Evolutionary conservation across 805 yeast genomes (phyloP), one percentile per base, ranked within the genome.

Genomic region (Vanderwaltozyma polyspora): DNA sequence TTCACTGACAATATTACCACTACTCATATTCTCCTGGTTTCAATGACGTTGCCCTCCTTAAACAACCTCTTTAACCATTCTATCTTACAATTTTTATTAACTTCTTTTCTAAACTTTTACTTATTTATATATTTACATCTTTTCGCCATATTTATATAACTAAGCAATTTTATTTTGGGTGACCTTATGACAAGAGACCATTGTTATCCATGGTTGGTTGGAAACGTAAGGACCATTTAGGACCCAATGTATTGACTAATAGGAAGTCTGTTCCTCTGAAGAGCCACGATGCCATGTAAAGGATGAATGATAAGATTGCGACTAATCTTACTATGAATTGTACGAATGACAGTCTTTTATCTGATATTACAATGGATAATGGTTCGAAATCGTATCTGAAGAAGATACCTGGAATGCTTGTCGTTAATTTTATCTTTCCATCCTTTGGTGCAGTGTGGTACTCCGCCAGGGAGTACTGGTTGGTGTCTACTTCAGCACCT

Each of bases 371-470:
- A 45, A 91, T 67, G 30, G 76, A 70, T 28, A 91, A 72, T 4
- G 96, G 89, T 49, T 91, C 97, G 53, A 91, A 85, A 44, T 85
- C 85, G 55, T 87, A 89, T 36, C 70, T 73, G 62, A 91, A 73
- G 49, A 71, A 81, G 18, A 89, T 76, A 0, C 95, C 96, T 4
- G 96, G 93, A 5, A 70, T 53, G 17, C 59, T 59, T 10, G 38
- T 38, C 22, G 41, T 28, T 13, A 28, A 33, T 12, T 22, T 19
- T 12, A 29, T 28, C 13, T 33, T 36, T 4, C n/a, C 15, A 14
- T 29, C 21, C n/a, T 26, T n/a, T 4, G 24, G 14, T 25, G 62
- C 63, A 38, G 68, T 72, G 37, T 67, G 71, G 27, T 63, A 66
- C 39, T 70, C 75, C 4, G 81, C 70, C 16, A 80, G 57, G 2